Evolutionary conservation across 192 early-diverging fungal genomes (phyloP), one percentile per base, ranked within the genome.

Genomic region (Backusella mclennaniae): DNA sequence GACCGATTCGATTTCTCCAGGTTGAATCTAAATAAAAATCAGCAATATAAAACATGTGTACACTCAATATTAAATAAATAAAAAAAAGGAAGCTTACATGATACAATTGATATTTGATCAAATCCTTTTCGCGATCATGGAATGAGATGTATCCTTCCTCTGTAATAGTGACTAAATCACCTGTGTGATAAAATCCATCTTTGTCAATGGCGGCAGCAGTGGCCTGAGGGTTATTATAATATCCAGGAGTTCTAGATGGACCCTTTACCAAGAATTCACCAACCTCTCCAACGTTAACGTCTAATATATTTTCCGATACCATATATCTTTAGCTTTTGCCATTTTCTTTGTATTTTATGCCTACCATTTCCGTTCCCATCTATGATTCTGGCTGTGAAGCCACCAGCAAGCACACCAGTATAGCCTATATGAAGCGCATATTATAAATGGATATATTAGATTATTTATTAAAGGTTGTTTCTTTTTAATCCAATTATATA

Each of bases 111-210:
- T 73, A 73, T 31, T 76, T 76, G 67, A 76, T 76, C 44, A 80
- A 26, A n/a, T 93, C 92, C 83, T 93, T 94, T 66, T 91, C 69
- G 14, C 97, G 92, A 78, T 93, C 93, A 9, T 88, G 85, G 35
- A 92, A 87, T 76, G 83, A 90, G 73, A 92, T 89, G 70, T 89
- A 76, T 19, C 88, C 89, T 14, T 89, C 68, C 59, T 90, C 87
- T 5, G 83, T 85, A 11, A 76, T 42, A 1, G 79, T 67, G 31
- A 84, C 89, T 73, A 94, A 79, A 73, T 95, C 93, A 7, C 84
- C 87, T 9, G 86, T 85, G 56, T 87, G 86, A 74, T 84, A 79
- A 72, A 80, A 87, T 21, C 86, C 86, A 44, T 94, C 93, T 1
- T 79, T 29, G 77, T 84, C 82, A 26, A 87, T 76, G 11, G 79